phyloP scores from a whole-genome alignment of 2,329 filamentous ascomycete genomes.

The Pseudogymnoascus verrucosus region DNA sequence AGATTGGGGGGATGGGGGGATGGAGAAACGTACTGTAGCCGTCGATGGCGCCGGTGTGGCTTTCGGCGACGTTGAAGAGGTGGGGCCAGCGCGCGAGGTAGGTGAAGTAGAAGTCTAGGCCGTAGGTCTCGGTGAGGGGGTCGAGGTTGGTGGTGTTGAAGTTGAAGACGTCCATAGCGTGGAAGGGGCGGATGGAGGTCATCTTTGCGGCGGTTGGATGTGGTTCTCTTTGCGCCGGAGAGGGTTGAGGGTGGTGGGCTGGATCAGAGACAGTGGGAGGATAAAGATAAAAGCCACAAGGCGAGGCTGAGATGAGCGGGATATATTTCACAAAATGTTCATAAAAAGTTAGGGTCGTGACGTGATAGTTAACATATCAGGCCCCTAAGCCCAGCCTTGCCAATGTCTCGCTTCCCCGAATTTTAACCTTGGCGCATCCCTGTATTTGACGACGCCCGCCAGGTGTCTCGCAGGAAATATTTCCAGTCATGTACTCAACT shows the following conservation, averaged over 20 bases:
- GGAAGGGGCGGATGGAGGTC: constrained; percentile 81
- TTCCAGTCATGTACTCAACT: constrained; percentile 22
- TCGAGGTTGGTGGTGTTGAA: constrained; percentile 95
- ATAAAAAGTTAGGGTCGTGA: neutral
- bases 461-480: constrained; percentile 23
- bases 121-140: constrained; percentile 95
- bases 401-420: constrained; percentile 26
- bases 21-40: constrained; percentile 67
- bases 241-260: neutral
- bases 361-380: neutral
- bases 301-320: neutral
- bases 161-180: constrained; percentile 73
- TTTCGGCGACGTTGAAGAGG: constrained; percentile 86
- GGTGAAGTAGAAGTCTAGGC: constrained; percentile 88
- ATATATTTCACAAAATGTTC: neutral
- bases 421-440: constrained; percentile 37
- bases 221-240: neutral
- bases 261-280: neutral
- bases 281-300: neutral
- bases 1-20: constrained; percentile 3
- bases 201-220: constrained; percentile 36
- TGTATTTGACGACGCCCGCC: constrained; percentile 29
- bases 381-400: neutral
- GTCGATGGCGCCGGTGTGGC: constrained; percentile 77
- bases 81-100: constrained; percentile 95